Percentiles rank a stretch among this genome's conserved stretches.
Evolutionary conservation across 257 asterid species (phyloP).

Genomic region (Schizonepeta tenuifolia): DNA sequence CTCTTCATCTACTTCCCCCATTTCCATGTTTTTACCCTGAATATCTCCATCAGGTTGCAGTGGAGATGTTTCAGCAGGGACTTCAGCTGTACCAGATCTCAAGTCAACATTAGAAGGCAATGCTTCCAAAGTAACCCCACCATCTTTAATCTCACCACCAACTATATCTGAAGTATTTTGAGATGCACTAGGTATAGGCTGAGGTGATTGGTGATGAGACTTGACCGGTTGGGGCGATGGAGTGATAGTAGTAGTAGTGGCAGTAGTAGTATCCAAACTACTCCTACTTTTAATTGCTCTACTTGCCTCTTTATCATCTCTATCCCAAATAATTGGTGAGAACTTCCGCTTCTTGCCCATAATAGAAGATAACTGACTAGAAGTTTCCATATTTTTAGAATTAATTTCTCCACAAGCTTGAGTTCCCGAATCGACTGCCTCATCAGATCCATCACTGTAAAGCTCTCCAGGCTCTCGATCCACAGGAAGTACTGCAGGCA

Average conservation of each 20-base stretch:
- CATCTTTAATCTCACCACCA: slow-evolving; percentile 30
- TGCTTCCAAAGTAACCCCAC: slow-evolving; percentile 37
- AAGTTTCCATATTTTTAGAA: slow-evolving; percentile 44
- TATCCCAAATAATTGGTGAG: slow-evolving; percentile 91
- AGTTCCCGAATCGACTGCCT: slow-evolving; percentile 52
- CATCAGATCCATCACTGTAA: slow-evolving; percentile 90
- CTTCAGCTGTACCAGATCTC: slow-evolving; percentile 36
- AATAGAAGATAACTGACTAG: slow-evolving; percentile 40
- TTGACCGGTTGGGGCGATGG: slow-evolving; percentile 41
- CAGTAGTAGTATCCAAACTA: slow-evolving; percentile 31
- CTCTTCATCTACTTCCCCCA: slow-evolving; percentile 47
- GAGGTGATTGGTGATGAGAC: slow-evolving; percentile 40
- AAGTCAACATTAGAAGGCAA: slow-evolving; percentile 40
- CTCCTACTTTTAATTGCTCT: slow-evolving; percentile 44
- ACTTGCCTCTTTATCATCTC: slow-evolving; percentile 60
- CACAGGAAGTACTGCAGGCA: slow-evolving; percentile 28
- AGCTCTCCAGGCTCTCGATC: slow-evolving; percentile 92
- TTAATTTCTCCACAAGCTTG: slow-evolving; percentile 40
- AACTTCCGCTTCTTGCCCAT: slow-evolving; percentile 70
- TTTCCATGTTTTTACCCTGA: slow-evolving; percentile 27
- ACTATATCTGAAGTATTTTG: slow-evolving; percentile 35
- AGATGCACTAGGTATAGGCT: slow-evolving; percentile 34
- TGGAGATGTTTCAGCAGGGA: slow-evolving; percentile 40
- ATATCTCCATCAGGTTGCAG: slow-evolving; percentile 38
- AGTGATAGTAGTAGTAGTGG: slow-evolving; percentile 36